Base-by-base conservation (phyloP, 306 rosid genomes). In the Prosopis cineraria region DNA sequence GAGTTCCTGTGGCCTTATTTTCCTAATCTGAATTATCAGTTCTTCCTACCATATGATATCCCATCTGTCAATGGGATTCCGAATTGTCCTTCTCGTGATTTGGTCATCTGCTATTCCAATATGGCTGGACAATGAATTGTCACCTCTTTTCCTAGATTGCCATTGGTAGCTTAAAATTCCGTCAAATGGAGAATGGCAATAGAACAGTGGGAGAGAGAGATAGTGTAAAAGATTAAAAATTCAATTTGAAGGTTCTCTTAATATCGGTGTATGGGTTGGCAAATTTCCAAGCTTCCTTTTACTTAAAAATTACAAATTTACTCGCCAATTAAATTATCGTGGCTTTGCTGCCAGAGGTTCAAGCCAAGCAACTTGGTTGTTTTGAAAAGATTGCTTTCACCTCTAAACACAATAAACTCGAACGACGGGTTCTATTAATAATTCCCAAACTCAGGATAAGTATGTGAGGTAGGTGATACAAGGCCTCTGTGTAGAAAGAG, bases 51-150 rank as follows among this genome's bases (percentile, higher is more conserved):
- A 77, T 78, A 82, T 85, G 82, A 82, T 77, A 69, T 75, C 77
- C 84, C 84, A 79, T 74, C 78, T 88, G 81, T 85, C 82, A 81
- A 52, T 39, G 41, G 2, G 76, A 81, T 78, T 68, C 75, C 85
- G 25, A 74, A 36, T 70, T 72, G 72, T 48, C 85, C 71, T n/a
- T 29, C 34, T 48, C 78, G 69, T 83, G 1, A 63, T 12, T 70
- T 56, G 74, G 74, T 60, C 59, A 9, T 41, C 6, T 65, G 66
- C 59, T 64, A 33, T 13, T 53, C 39, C 75, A 39, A 7, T 31
- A n/a, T 70, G 63, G 76, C 56, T 16, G 12, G 74, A 77, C 74
- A 70, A 40, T 45, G 43, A 62, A 55, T 50, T 70, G 41, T 81
- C 72, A 50, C 60, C 74, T 67, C 68, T 48, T 53, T 43, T 40